Percentiles rank a stretch among this genome's conserved stretches.
Conservation (phyloP, 129 eudicot species). For the Helichrysum umbraculigerum region DNA sequence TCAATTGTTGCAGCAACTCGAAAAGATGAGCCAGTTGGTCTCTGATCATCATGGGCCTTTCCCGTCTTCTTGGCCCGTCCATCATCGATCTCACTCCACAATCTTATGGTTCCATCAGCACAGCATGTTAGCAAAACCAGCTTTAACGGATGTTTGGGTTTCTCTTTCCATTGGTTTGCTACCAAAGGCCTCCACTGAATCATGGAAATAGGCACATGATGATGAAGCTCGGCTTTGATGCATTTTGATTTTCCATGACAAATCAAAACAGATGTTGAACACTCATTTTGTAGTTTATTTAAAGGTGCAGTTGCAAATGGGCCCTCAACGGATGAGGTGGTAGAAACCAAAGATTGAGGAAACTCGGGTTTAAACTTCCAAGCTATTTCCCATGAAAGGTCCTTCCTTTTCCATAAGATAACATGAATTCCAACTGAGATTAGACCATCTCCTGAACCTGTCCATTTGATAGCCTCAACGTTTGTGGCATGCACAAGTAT, state of each 20-base stretch:
- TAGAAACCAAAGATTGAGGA: conserved; percentile 68
- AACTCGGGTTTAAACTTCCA: conserved; percentile 65
- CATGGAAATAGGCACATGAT: conserved; percentile 71
- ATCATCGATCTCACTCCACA: conserved; percentile 88
- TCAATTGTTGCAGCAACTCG: conserved; percentile 81
- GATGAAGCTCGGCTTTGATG: conserved; percentile 61
- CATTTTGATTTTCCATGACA: conserved; percentile 50
- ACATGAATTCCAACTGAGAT: conserved; percentile 75
- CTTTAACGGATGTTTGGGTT: conserved; percentile 42
- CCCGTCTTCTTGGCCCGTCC: conserved; percentile 52
- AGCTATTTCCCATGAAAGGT: conserved; percentile 70
- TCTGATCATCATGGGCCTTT: conserved; percentile 57
- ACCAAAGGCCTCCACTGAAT: conserved; percentile 93
- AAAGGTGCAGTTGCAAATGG: conserved; percentile 67
- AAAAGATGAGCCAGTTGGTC: conserved; percentile 50
- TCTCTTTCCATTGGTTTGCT: conserved; percentile 40
- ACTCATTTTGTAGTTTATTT: conserved; percentile 32
- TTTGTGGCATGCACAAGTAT: conserved; percentile 61
- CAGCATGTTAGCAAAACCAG: conserved; percentile 73
- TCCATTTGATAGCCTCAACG: conserved; percentile 74
- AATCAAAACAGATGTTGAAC: conserved; percentile 45
- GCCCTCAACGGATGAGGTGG: conserved; percentile 74
- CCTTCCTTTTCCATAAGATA: conserved; percentile 73
- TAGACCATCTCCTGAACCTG: conserved; percentile 90
- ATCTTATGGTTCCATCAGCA: conserved; percentile 84